These are phyloP conservation scores for Candida boleticola DNA, from an alignment of 805 yeast genomes.

Conservation along the genomic window DNA sequence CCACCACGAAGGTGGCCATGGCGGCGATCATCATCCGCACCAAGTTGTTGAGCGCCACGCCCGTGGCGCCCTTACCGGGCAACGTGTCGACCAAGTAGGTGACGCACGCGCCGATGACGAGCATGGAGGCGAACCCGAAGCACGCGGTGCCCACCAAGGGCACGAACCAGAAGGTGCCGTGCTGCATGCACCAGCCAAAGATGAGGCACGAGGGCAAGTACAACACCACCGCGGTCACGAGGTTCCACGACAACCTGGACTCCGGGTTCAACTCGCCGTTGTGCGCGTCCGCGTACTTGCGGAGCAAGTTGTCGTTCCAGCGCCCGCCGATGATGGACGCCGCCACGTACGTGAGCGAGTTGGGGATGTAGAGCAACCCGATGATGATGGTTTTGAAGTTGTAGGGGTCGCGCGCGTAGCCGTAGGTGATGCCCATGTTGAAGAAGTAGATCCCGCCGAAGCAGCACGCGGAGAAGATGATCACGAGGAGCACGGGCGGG, in stretches of 20 bases:
- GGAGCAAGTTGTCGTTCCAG: constrained; percentile 67
- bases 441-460: constrained; percentile 70
- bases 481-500: constrained; percentile 72
- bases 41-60: constrained; percentile 79
- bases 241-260: constrained; percentile 73
- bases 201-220: constrained; percentile 67
- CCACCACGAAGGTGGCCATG: constrained; percentile 69
- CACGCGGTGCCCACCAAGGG: constrained; percentile 81
- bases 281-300: constrained; percentile 49
- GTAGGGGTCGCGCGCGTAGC: constrained; percentile 65
- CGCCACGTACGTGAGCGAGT: constrained; percentile 70
- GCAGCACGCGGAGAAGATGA: constrained; percentile 65
- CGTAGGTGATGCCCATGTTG: constrained; percentile 68
- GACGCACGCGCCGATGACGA: constrained; percentile 75
- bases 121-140: constrained; percentile 82
- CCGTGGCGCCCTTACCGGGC: constrained; percentile 88
- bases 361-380: constrained; percentile 80
- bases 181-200: constrained; percentile 80
- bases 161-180: constrained; percentile 67
- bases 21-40: constrained; percentile 75
- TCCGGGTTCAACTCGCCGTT: constrained; percentile 74
- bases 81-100: constrained; percentile 81
- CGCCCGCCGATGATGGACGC: constrained; percentile 81
- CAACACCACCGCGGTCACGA: constrained; percentile 59
- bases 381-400: constrained; percentile 61